phyloP scores from a whole-genome alignment of 495 filamentous ascomycete genomes.

The Venustampulla echinocandica region DNA sequence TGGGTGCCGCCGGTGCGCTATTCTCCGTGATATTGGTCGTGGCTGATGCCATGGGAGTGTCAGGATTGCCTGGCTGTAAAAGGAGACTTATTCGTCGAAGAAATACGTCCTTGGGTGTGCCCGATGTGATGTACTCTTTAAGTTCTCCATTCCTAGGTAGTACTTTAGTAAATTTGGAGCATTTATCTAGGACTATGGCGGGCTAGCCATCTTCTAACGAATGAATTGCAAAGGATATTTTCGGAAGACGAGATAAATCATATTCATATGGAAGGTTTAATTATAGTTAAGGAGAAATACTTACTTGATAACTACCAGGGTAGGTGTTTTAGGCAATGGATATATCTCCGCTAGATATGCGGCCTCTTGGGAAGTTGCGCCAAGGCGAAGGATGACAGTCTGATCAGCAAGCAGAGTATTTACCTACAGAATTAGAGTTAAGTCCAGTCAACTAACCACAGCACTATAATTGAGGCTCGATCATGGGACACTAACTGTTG shows the following conservation, averaged over 20 bases:
- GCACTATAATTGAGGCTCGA: slow-evolving; percentile 7
- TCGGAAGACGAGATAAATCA: no score
- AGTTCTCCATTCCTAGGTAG: slow-evolving; percentile 46
- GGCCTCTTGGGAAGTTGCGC: slow-evolving; percentile 66
- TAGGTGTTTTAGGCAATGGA: slow-evolving; percentile 62
- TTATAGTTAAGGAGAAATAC: slow-evolving; percentile 2
- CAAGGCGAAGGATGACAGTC: slow-evolving; percentile 59
- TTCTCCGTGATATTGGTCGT: not conserved
- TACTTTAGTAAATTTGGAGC: slow-evolving; percentile 1
- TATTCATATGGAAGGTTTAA: not conserved
- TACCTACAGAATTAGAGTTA: slow-evolving; percentile 25
- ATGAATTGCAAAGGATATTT: no score
- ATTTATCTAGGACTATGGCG: no score
- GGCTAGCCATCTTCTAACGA: no score
- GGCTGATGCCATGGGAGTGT: not conserved
- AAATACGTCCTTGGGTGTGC: slow-evolving; percentile 51
- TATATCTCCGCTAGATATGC: slow-evolving; percentile 73
- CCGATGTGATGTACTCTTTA: slow-evolving; percentile 55
- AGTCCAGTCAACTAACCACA: no score
- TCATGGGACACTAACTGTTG: slow-evolving; percentile 36
- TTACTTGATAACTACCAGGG: slow-evolving; percentile 58
- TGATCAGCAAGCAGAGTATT: slow-evolving; percentile 41
- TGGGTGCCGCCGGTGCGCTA: not conserved
- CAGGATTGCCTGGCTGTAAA: slow-evolving; percentile 21
- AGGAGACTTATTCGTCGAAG: slow-evolving; percentile 36